Percentiles rank a stretch among this genome's conserved stretches.
These are phyloP conservation scores for Sophora flavescens DNA, from an alignment of 306 rosid species.

Conservation along the genomic window DNA sequence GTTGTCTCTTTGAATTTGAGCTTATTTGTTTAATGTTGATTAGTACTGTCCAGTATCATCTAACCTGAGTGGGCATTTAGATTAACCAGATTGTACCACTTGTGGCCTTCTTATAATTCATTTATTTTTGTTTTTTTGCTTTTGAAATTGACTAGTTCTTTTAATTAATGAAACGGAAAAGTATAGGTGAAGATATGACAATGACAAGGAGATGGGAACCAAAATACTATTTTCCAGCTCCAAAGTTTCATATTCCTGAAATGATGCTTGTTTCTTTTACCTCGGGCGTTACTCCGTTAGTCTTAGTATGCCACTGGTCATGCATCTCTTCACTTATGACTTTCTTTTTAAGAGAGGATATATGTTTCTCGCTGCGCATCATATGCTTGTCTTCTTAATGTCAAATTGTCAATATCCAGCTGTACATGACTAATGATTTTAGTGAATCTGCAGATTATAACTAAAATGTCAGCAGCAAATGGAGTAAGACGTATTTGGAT, in stretches of 20 bases:
- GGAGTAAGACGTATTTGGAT: conserved; percentile 94
- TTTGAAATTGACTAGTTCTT: conserved; percentile 22
- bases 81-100: conserved; percentile 19
- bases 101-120: conserved; percentile 16
- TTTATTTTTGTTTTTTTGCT: not conserved
- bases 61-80: conserved; percentile 7
- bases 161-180: not conserved
- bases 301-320: conserved; percentile 4
- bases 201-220: conserved; percentile 17
- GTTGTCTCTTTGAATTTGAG: conserved; percentile 31
- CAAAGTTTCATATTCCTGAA: conserved; percentile 20
- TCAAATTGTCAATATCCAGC: conserved; percentile 25
- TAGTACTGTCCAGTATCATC: conserved; percentile 4
- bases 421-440: conserved; percentile 21
- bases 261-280: conserved; percentile 17
- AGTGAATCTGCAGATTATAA: conserved; percentile 71
- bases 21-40: conserved; percentile 39
- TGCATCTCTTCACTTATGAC: conserved; percentile 8
- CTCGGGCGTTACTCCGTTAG: not conserved
- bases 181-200: not conserved
- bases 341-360: conserved; percentile 20
- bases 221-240: conserved; percentile 11
- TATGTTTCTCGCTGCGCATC: not conserved
- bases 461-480: conserved; percentile 93
- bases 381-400: conserved; percentile 25